phyloP scores from a whole-genome alignment of 2,329 filamentous ascomycete genomes.

The Lecanosticta acicola region DNA sequence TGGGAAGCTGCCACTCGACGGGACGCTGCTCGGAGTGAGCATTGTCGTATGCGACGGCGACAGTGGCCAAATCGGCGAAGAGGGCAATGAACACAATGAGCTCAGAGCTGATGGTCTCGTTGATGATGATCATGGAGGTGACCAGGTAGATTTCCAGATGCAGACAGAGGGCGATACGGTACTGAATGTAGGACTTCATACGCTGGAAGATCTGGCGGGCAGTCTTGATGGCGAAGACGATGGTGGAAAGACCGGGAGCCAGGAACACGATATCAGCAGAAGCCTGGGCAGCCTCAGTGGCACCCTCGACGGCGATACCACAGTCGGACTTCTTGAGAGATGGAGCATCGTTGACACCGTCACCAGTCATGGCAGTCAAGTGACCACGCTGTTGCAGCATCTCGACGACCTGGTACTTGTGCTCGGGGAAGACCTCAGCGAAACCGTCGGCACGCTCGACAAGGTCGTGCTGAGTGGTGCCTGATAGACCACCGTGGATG shows the following conservation, averaged over 20 bases:
- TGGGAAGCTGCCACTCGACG: slow-evolving; percentile 74
- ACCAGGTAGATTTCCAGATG: slow-evolving; percentile 72
- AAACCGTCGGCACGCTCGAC: slow-evolving; percentile 70
- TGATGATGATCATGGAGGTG: slow-evolving; percentile 73
- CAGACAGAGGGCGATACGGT: slow-evolving; percentile 69
- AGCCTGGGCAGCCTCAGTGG: slow-evolving; percentile 66
- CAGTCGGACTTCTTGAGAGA: slow-evolving; percentile 70
- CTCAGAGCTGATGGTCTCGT: slow-evolving; percentile 66
- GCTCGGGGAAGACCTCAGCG: slow-evolving; percentile 68
- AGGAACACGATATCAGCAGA: slow-evolving; percentile 71
- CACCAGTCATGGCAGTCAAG: slow-evolving; percentile 70
- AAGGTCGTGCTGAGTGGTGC: slow-evolving; percentile 68
- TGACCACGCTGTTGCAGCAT: slow-evolving; percentile 69
- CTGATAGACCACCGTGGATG: slow-evolving; percentile 68
- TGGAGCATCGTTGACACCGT: slow-evolving; percentile 68
- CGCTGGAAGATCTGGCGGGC: slow-evolving; percentile 71
- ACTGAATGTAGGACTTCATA: slow-evolving; percentile 73
- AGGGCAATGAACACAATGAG: slow-evolving; percentile 74
- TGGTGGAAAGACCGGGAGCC: slow-evolving; percentile 64
- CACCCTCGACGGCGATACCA: slow-evolving; percentile 67
- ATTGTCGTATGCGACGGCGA: slow-evolving; percentile 74
- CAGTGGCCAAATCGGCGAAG: slow-evolving; percentile 73
- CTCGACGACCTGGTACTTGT: slow-evolving; percentile 72
- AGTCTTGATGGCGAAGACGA: slow-evolving; percentile 68
- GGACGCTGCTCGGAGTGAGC: slow-evolving; percentile 69